Evolutionary conservation across 192 early-diverging fungal species (phyloP).

Genomic region (Pilobolus umbonatus): DNA sequence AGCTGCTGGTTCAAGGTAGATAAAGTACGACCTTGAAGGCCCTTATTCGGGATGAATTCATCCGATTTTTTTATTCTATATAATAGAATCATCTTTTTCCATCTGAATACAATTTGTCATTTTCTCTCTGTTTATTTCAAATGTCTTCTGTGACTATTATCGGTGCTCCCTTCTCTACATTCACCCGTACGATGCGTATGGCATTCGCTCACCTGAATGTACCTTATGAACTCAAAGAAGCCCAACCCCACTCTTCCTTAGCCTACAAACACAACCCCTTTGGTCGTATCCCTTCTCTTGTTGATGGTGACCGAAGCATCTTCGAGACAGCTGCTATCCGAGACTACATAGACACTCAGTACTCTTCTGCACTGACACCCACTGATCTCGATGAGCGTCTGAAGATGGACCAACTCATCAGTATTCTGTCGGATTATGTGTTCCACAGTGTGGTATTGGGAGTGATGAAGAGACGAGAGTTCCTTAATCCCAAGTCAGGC

Average conservation of each 20-base stretch:
- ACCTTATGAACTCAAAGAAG: conserved; percentile 17
- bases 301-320: conserved; percentile 14
- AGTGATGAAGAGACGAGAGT: conserved; percentile 22
- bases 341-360: conserved; percentile 26
- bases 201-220: conserved; percentile 23
- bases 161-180: conserved; percentile 32
- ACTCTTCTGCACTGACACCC: conserved; percentile 10
- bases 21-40: too few species aligned
- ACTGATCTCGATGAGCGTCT: conserved; percentile 6
- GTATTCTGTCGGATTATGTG: conserved; percentile 26
- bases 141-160: conserved; percentile 6
- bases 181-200: conserved; percentile 34
- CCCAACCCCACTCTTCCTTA: conserved; percentile 15
- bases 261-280: conserved; percentile 34
- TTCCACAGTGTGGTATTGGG: conserved; percentile 23
- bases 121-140: too few species aligned
- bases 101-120: too few species aligned
- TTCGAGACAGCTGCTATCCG: conserved; percentile 32
- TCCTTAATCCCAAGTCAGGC: conserved; percentile 14
- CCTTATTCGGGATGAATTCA: too few species aligned
- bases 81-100: too few species aligned
- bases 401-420: conserved; percentile 22
- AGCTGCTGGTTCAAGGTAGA: too few species aligned
- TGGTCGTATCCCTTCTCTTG: conserved; percentile 32
- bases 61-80: too few species aligned